phyloP scores from a whole-genome alignment of 768 basidiomycete genomes.

The Leccinum incarnatum region DNA sequence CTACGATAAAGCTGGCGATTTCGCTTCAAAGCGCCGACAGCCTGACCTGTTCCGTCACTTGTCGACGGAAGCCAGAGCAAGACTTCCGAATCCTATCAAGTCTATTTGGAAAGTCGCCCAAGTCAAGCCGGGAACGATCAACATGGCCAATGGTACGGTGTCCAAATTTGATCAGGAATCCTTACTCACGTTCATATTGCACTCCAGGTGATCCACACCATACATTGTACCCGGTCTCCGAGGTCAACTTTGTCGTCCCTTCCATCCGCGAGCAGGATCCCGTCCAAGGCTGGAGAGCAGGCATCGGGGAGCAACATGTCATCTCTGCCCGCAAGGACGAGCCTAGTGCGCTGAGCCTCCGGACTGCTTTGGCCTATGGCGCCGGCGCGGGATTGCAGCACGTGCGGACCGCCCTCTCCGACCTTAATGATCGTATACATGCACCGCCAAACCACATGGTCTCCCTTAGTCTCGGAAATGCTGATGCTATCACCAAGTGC shows the following conservation, averaged over 20 bases:
- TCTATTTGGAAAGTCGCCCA: slow-evolving; percentile 37
- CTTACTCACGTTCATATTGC: slow-evolving; percentile 1
- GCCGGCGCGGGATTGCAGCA: slow-evolving; percentile 34
- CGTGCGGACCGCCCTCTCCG: slow-evolving; percentile 33
- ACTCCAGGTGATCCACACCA: slow-evolving; percentile 34
- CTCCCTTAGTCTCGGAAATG: slow-evolving; percentile 39
- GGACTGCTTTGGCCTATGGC: slow-evolving; percentile 39
- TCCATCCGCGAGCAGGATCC: slow-evolving; percentile 29
- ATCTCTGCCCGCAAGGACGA: slow-evolving; percentile 31
- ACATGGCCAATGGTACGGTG: slow-evolving; percentile 35
- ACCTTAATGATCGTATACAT: slow-evolving; percentile 37
- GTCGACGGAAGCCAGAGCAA: slow-evolving; percentile 32
- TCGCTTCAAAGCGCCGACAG: slow-evolving; percentile 24
- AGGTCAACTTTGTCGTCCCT: slow-evolving; percentile 36
- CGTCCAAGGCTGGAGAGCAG: slow-evolving; percentile 30
- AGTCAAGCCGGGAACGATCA: slow-evolving; percentile 35
- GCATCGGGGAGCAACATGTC: slow-evolving; percentile 27
- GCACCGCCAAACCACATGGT: slow-evolving; percentile 32
- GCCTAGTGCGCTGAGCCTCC: slow-evolving; percentile 28
- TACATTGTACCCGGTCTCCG: slow-evolving; percentile 31
- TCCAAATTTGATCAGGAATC: not conserved
- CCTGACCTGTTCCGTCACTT: slow-evolving; percentile 34
- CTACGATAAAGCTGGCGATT: slow-evolving; percentile 10
- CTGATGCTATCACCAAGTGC: slow-evolving; percentile 41
- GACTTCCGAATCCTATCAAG: slow-evolving; percentile 38